A percentile compares a stretch with the other conserved stretches of the same genome.
phyloP scores from a whole-genome alignment of 1,139 yeast genomes.

The Arxiozyma telluris region DNA sequence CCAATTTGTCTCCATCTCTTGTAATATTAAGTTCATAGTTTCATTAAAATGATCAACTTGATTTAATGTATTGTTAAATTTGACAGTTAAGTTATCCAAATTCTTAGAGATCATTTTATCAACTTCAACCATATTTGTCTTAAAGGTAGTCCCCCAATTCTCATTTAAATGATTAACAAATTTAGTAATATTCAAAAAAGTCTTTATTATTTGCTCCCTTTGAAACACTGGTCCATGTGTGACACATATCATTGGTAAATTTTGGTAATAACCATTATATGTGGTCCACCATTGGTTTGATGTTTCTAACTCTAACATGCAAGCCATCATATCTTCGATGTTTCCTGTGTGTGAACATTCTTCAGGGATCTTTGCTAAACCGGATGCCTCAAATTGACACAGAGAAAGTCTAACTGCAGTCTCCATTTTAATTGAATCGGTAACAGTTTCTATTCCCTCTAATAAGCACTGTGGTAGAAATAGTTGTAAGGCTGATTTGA shows the following conservation, averaged over 20 bases:
- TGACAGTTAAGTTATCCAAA: conserved; percentile 1
- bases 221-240: conserved; percentile 46
- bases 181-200: conserved; percentile 42
- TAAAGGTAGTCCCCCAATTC: conserved; percentile 8
- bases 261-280: conserved; percentile 49
- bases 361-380: conserved; percentile 16
- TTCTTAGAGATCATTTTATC: conserved; percentile 1
- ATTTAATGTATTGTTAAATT: neutral
- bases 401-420: conserved; percentile 44
- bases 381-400: conserved; percentile 46
- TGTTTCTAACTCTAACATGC: conserved; percentile 37
- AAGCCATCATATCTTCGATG: conserved; percentile 23
- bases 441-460: conserved; percentile 26
- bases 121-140: conserved; percentile 6
- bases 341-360: conserved; percentile 4
- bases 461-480: conserved; percentile 29
- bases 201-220: conserved; percentile 40
- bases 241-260: conserved; percentile 40
- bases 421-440: conserved; percentile 24
- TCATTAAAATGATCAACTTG: neutral
- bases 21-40: neutral
- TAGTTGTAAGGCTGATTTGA: conserved; percentile 25
- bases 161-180: conserved; percentile 23
- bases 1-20: neutral
- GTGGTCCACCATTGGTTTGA: conserved; percentile 54